Conservation (phyloP, 2,329 filamentous ascomycete genomes). For the Ophiostoma tasmaniense region DNA sequence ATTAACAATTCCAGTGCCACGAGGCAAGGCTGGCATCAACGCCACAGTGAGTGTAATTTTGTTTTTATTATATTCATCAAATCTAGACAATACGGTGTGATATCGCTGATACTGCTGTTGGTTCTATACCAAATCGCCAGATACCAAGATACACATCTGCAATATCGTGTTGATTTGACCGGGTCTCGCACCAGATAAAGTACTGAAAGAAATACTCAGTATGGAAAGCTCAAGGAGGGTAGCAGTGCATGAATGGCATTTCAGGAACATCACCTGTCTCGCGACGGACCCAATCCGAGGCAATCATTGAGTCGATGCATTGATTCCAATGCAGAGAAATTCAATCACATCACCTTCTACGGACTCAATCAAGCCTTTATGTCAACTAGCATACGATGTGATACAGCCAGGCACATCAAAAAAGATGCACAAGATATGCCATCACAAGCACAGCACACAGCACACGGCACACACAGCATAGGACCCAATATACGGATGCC, state of each 20-base stretch:
- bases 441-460: neutral
- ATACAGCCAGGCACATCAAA: too few species aligned
- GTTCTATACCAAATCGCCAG: neutral
- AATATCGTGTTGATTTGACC: neutral
- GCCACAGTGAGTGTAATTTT: neutral
- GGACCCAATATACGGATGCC: neutral
- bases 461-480: too few species aligned
- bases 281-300: neutral
- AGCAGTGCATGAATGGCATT: conserved; percentile 13
- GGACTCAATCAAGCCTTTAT: too few species aligned
- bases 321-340: neutral
- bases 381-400: too few species aligned
- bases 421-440: too few species aligned
- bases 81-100: neutral
- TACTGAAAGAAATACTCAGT: neutral
- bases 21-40: neutral
- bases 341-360: neutral
- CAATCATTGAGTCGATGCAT: neutral
- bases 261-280: neutral
- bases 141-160: neutral
- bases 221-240: neutral
- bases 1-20: neutral
- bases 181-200: neutral
- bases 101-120: neutral
- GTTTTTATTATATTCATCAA: too few species aligned